phyloP scores from a whole-genome alignment of 169 alveolate genomes.

The Plasmodium blacklocki region DNA sequence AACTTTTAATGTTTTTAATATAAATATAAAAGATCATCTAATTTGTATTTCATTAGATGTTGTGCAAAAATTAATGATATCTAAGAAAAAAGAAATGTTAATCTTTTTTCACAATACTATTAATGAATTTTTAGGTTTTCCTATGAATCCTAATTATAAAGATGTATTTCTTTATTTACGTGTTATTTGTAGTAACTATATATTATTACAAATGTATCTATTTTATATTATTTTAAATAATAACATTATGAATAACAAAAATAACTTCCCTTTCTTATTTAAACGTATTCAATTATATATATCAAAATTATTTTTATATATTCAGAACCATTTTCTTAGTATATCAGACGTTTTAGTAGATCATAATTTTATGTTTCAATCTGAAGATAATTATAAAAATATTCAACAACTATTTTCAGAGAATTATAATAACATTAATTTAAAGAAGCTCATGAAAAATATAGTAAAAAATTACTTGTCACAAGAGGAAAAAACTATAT shows the following conservation, averaged over 20 bases:
- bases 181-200: constrained; percentile 51
- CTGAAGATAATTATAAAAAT: constrained; percentile 46
- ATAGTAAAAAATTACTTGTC: constrained; percentile 19
- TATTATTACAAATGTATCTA: constrained; percentile 70
- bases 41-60: constrained; percentile 54
- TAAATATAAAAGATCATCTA: constrained; percentile 37
- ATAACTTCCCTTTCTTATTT: constrained; percentile 1
- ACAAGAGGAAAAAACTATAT: constrained; percentile 29
- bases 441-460: constrained; percentile 33
- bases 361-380: constrained; percentile 43
- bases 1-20: constrained; percentile 55
- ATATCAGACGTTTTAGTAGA: constrained; percentile 48
- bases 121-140: constrained; percentile 58
- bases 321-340: constrained; percentile 28
- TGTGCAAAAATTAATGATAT: constrained; percentile 17
- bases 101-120: constrained; percentile 29
- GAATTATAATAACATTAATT: constrained; percentile 28
- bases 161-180: constrained; percentile 28
- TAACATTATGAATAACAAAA: constrained; percentile 19
- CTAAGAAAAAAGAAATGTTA: constrained; percentile 46
- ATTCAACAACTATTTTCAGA: constrained; percentile 23
- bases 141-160: constrained; percentile 8
- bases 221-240: constrained; percentile 33
- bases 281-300: constrained; percentile 33
- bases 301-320: constrained; percentile 38